phyloP scores from a whole-genome alignment of 2,329 filamentous ascomycete species.

The Kalmusia sp. region DNA sequence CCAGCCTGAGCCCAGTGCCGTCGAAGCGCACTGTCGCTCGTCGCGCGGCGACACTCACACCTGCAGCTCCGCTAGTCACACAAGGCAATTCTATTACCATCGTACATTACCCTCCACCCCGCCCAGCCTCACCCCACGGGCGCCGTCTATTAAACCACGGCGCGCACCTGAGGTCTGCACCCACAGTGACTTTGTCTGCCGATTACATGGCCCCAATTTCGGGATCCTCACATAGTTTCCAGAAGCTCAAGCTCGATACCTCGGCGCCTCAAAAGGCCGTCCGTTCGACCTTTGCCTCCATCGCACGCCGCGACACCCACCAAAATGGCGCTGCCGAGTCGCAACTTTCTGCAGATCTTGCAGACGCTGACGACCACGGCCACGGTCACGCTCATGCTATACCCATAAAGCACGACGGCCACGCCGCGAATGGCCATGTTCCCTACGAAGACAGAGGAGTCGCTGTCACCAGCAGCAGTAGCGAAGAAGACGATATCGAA shows the following conservation, averaged over 20 bases:
- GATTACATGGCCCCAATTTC: constrained; percentile 47
- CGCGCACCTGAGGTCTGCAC: constrained; percentile 37
- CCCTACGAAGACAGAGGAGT: constrained; percentile 26
- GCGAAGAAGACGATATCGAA: constrained; percentile 35
- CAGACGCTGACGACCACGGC: constrained; percentile 25
- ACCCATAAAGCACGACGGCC: constrained; percentile 23
- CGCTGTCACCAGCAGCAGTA: constrained; percentile 33
- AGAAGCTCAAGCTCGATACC: constrained; percentile 52
- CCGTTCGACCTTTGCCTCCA: constrained; percentile 46
- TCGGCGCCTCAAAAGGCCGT: constrained; percentile 41
- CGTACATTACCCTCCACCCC: constrained; percentile 33
- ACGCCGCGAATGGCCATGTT: constrained; percentile 23
- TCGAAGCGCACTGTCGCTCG: constrained; percentile 8
- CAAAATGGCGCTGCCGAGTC: constrained; percentile 31
- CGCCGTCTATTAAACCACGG: constrained; percentile 35
- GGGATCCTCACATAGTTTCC: constrained; percentile 50
- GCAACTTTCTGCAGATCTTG: constrained; percentile 26
- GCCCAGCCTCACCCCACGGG: constrained; percentile 36
- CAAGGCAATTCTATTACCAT: constrained; percentile 31
- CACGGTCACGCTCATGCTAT: constrained; percentile 26
- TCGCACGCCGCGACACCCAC: constrained; percentile 37
- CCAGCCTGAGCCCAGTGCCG: not conserved
- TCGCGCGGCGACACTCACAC: constrained; percentile 14
- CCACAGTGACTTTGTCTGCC: constrained; percentile 38
- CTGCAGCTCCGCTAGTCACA: constrained; percentile 20